Percentiles rank a stretch among this genome's conserved stretches.
Evolutionary conservation across 31 red algal genomes (phyloP).

Genomic region (Bonnemaisonia californica): DNA sequence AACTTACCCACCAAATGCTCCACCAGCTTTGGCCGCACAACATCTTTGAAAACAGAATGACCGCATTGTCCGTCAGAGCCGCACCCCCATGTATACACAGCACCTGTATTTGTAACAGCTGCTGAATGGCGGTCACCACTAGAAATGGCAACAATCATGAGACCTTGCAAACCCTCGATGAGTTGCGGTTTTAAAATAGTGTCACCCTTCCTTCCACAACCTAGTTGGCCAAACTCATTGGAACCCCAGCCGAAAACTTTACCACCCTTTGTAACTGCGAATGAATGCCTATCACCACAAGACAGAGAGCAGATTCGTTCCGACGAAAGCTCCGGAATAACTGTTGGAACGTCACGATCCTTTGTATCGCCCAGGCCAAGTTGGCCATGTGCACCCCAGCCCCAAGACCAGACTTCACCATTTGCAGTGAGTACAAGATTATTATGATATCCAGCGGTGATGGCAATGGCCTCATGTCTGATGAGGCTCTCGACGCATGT

Average conservation of each 20-base stretch:
- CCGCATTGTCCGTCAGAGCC: conserved; percentile 90
- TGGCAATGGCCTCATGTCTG: conserved; percentile 25
- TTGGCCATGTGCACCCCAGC: conserved; percentile 97
- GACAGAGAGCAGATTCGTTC: conserved; percentile 60
- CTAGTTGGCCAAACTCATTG: conserved; percentile 97
- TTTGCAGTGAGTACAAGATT: conserved; percentile 71
- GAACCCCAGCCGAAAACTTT: conserved; percentile 90
- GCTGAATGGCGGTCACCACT: conserved; percentile 93
- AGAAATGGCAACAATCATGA: conserved; percentile 63
- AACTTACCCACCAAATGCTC: conserved; percentile 44
- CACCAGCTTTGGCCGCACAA: conserved; percentile 73
- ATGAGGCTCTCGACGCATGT: conserved; percentile 60
- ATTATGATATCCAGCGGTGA: conserved; percentile 88
- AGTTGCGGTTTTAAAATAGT: conserved; percentile 53
- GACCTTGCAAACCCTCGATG: conserved; percentile 71
- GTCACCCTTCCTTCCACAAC: conserved; percentile 73
- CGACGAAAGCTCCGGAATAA: conserved; percentile 49
- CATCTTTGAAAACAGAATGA: conserved; percentile 58
- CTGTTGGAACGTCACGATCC: conserved; percentile 63
- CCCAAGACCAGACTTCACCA: conserved; percentile 89
- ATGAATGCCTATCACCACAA: conserved; percentile 87
- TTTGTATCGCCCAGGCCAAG: conserved; percentile 81
- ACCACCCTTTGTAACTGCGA: conserved; percentile 77
- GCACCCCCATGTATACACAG: conserved; percentile 93
- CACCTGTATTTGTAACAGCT: conserved; percentile 84